These are phyloP conservation scores for Chlorella vulgaris DNA, from an alignment of 139 green algal species.

Conservation along the genomic window DNA sequence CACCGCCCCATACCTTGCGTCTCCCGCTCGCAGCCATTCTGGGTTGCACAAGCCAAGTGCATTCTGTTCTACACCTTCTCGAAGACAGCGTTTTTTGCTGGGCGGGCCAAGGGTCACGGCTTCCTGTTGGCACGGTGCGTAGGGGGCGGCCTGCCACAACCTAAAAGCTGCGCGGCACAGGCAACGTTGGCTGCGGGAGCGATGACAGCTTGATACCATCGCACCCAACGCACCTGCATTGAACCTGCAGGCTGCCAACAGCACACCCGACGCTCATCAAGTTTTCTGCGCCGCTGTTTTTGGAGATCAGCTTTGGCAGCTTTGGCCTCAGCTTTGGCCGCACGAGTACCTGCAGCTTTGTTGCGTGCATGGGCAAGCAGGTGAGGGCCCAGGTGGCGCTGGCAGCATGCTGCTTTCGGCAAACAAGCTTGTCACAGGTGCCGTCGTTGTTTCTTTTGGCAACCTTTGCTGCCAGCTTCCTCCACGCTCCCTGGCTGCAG, in stretches of 20 bases:
- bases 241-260: slow-evolving; percentile 20
- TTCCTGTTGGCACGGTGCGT: slow-evolving; percentile 22
- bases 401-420: too few relatives aligned
- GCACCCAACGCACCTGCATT: not conserved
- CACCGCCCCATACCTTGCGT: too few relatives aligned
- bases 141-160: not conserved
- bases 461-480: not conserved
- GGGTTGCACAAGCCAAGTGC: slow-evolving; percentile 18
- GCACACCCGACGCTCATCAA: slow-evolving; percentile 27
- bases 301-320: slow-evolving; percentile 22
- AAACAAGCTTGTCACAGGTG: too few relatives aligned
- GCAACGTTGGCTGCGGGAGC: too few relatives aligned
- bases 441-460: not conserved
- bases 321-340: slow-evolving; percentile 27
- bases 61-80: slow-evolving; percentile 19
- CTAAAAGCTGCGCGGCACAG: not conserved
- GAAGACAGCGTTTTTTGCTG: slow-evolving; percentile 2
- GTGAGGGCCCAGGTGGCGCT: not conserved
- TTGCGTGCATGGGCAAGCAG: slow-evolving; percentile 24
- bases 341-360: slow-evolving; percentile 28
- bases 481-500: not conserved
- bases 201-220: too few relatives aligned
- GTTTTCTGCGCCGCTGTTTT: slow-evolving; percentile 34
- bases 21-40: slow-evolving; percentile 6
- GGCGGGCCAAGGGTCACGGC: slow-evolving; percentile 16